Base-by-base conservation (phyloP, 768 basidiomycete genomes). In the Suillus weaverae region DNA sequence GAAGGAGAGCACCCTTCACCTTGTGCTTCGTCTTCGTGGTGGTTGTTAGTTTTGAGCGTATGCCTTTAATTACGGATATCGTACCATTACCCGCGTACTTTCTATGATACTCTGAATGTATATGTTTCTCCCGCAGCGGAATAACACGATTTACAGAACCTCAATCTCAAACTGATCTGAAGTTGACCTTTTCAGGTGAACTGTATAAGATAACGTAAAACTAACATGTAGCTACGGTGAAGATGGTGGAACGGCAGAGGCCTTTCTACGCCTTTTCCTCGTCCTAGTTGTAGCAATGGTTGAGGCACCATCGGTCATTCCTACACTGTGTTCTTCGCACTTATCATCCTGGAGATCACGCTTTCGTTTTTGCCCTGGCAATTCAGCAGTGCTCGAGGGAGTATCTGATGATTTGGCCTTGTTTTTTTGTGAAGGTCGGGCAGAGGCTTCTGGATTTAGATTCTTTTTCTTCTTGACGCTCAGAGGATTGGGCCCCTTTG, bases 381-480 rank as follows among this genome's bases (percentile, higher is more conserved):
- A 32, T 57, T 9, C 7, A 57, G 55, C 22, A 35, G 22, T 33
- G 22, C 35, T 36, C 18, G 3, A 57, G 8, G 36, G 5, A 38
- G 6, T 6, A 32, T 39, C 30, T 39, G 38, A 39, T 30, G 3
- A 4, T 16, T 57, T 26, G 16, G 22, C 38, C 26, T 57, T 57
- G 18, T 5, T 20, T 18, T 57, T 38, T 38, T 39, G 38, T 10
- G 22, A 20, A 30, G 56, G 56, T 16, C 56, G 8, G 33, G 48
- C 51, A 46, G 54, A 43, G 33, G 26, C 39, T 59, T 64, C 44
- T 18, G 65, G 36, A 70, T 50, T 50, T 50, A 69, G 56, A 70
- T 86, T 86, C 76, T 93, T 96, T 82, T 95, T 97, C 83, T 94
- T 97, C 83, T 94, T 95, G 53, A 96, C 80, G 65, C 94, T 95